Percentiles rank a stretch among this genome's conserved stretches.
These are phyloP conservation scores for Onygenales sp. DNA, from an alignment of 2,329 filamentous ascomycete species.

Conservation along the genomic window DNA sequence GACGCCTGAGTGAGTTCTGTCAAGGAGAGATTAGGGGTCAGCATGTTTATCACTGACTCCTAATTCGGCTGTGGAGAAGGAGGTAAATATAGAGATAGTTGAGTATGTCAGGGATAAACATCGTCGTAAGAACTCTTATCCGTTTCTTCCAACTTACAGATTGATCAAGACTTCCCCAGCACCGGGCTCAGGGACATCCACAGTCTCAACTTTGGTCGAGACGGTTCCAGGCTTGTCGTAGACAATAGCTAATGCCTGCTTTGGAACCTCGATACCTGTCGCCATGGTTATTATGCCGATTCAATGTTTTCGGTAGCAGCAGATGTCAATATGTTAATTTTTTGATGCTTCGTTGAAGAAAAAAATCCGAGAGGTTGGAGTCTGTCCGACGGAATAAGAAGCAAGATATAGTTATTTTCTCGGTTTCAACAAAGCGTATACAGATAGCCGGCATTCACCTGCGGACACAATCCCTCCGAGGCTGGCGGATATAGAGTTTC, in stretches of 20 bases:
- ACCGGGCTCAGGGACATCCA: constrained; percentile 57
- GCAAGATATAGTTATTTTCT: no score
- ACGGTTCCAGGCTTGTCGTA: constrained; percentile 58
- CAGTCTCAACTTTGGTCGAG: constrained; percentile 53
- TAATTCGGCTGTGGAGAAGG: no score
- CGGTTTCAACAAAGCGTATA: no score
- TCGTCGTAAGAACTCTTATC: not conserved
- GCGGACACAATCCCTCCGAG: no score
- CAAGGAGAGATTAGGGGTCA: not conserved
- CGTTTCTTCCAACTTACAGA: constrained; percentile 32
- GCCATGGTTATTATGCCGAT: not conserved
- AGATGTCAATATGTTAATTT: not conserved
- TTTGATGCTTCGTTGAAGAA: no score
- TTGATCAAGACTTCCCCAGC: constrained; percentile 54
- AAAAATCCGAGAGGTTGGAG: no score
- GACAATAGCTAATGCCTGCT: constrained; percentile 53
- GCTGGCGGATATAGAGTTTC: no score
- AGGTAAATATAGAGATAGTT: no score
- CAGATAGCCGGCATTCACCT: no score
- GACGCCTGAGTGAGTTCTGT: constrained; percentile 52
- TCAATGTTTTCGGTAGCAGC: not conserved
- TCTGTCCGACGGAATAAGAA: no score
- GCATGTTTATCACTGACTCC: not conserved
- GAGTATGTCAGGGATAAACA: no score
- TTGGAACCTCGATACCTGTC: constrained; percentile 35